These are phyloP conservation scores for Madurella fahalii DNA, from an alignment of 2,329 filamentous ascomycete species.

Conservation along the genomic window DNA sequence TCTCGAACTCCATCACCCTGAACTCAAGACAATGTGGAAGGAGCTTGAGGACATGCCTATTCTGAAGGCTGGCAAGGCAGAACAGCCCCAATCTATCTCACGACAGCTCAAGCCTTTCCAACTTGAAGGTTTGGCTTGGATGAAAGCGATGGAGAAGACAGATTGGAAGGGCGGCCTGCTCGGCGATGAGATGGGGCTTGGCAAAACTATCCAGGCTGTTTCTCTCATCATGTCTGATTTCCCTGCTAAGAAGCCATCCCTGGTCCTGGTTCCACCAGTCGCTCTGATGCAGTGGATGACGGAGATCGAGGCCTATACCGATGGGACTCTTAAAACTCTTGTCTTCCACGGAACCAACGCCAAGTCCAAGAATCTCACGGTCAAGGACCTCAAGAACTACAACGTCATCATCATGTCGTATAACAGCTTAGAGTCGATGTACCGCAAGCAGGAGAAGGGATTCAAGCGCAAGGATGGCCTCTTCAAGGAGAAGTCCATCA, in stretches of 20 bases:
- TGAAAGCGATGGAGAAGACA: constrained; percentile 82
- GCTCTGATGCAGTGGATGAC: constrained; percentile 93
- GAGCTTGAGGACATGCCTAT: constrained; percentile 65
- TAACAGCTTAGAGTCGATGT: constrained; percentile 84
- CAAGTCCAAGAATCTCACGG: constrained; percentile 72
- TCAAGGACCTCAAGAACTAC: constrained; percentile 72
- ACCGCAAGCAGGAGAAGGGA: constrained; percentile 88
- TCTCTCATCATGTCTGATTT: constrained; percentile 98
- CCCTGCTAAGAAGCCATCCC: constrained; percentile 73
- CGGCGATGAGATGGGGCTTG: constrained; percentile 97
- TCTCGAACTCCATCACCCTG: constrained; percentile 72
- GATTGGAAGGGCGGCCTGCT: constrained; percentile 85
- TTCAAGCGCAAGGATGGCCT: constrained; percentile 76
- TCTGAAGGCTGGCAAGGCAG: constrained; percentile 58
- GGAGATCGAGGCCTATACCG: constrained; percentile 76
- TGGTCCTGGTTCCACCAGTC: constrained; percentile 89
- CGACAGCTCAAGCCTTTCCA: constrained; percentile 90
- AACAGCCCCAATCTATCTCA: constrained; percentile 73
- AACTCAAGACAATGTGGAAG: constrained; percentile 79
- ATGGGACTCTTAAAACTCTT: constrained; percentile 84
- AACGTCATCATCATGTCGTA: constrained; percentile 98
- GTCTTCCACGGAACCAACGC: constrained; percentile 84
- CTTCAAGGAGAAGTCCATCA: constrained; percentile 72
- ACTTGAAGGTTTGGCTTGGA: constrained; percentile 89
- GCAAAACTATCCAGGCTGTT: constrained; percentile 97